Evolutionary conservation across 345 rosid genomes (phyloP).

Genomic region (Capsella bursapastoris): DNA sequence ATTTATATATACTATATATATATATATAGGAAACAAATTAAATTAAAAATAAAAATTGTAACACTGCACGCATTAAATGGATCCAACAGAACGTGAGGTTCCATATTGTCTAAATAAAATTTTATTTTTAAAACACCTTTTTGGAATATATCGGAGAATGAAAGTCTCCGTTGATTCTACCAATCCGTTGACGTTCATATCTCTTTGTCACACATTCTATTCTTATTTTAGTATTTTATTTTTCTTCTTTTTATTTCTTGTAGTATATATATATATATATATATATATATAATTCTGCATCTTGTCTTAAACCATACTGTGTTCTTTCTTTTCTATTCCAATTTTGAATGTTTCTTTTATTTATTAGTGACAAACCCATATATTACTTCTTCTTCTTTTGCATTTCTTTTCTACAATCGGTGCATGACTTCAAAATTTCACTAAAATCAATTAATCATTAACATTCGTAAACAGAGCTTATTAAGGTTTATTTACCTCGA

Average conservation of each 20-base stretch:
- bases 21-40: neutral
- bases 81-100: slow-evolving; percentile 48
- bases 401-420: neutral
- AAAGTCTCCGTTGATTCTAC: slow-evolving; percentile 76
- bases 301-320: slow-evolving; percentile 19
- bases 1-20: neutral
- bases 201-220: slow-evolving; percentile 40
- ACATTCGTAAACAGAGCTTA: neutral
- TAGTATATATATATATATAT: neutral
- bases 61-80: slow-evolving; percentile 46
- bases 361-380: too few relatives aligned
- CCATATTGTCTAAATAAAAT: slow-evolving; percentile 46
- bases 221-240: neutral
- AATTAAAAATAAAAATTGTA: slow-evolving; percentile 19
- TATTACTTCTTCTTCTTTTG: too few relatives aligned
- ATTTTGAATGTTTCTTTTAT: neutral
- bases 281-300: neutral
- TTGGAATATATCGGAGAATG: slow-evolving; percentile 71
- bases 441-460: neutral
- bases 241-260: neutral
- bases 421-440: neutral
- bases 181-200: slow-evolving; percentile 49
- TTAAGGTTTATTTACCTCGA: too few relatives aligned
- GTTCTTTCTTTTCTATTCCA: slow-evolving; percentile 3
- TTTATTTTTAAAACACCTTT: slow-evolving; percentile 27